Evolutionary conservation across 441 rosid genomes (phyloP), one percentile per base, ranked within the genome.

Genomic region (Isatis lusitanica): DNA sequence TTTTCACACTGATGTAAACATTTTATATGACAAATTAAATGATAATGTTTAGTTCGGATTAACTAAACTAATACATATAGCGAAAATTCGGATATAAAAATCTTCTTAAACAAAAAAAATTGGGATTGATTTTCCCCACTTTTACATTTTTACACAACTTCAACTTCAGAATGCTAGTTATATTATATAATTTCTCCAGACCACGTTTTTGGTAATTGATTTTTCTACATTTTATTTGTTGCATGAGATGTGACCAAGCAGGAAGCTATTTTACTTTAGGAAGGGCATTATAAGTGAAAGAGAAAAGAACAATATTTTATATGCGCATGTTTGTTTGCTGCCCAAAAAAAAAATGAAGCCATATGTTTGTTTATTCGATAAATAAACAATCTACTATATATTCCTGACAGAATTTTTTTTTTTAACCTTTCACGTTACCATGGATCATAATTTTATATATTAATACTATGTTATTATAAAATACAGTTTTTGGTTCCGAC

Each of bases 351-450:
- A 38, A 38, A 53, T n/a, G n/a, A n/a, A n/a, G n/a, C 30, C 56
- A 53, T 53, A 48, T 53, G 17, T 28, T 53, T 28, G 59, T 53
- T 52, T 52, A 52, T 52, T 52, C 58, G 58, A 52, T 35, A 52
- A 35, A 12, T 26, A 28, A 26, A 24, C 10, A 13, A 55, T 30
- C 7, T 53, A 30, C 9, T n/a, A 13, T 52, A 5, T n/a, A 13
- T 52, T 12, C 10, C 10, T 33, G 26, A 3, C 3, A 24, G 26
- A 24, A 24, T 24, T 1, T 24, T 24, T 24, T 33, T 5, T 6
- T 33, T 33, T 6, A 6, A 6, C 8, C 7, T 33, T 33, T 33
- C 12, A 36, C 7, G 1, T 6, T 59, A n/a, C 13, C 46, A 17
- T 10, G 9, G 18, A 6, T 13, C 10, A 36, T 36, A 18, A 8